These are phyloP conservation scores for Aspergillus pseudonomiae DNA, from an alignment of 2,329 filamentous ascomycete genomes.

Conservation along the genomic window DNA sequence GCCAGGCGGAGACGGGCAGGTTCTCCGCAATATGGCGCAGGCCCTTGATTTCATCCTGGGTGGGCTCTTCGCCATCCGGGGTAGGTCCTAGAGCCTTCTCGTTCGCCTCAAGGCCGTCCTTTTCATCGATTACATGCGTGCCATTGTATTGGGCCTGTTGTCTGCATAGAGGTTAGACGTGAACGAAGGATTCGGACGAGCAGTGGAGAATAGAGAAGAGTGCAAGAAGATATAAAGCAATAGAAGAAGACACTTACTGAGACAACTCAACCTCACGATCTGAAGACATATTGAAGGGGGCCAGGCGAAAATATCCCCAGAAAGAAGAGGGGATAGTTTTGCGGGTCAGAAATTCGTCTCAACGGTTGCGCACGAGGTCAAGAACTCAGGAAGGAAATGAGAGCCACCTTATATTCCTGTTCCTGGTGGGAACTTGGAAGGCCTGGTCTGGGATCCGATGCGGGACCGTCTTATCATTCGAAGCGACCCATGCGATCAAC, in stretches of 20 bases:
- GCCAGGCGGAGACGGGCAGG: conserved; percentile 58
- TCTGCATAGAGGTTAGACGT: conserved; percentile 13
- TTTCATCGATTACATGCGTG: conserved; percentile 27
- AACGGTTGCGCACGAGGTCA: conserved; percentile 16
- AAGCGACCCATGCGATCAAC: conserved; percentile 11
- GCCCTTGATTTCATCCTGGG: conserved; percentile 52
- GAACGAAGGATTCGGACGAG: neutral
- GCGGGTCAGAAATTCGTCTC: conserved; percentile 12
- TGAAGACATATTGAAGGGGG: conserved; percentile 28
- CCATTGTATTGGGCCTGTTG: conserved; percentile 22
- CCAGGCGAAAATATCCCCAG: conserved; percentile 12
- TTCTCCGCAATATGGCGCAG: conserved; percentile 59
- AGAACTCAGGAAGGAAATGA: conserved; percentile 18
- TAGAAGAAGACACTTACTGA: conserved; percentile 26
- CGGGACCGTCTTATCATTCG: conserved; percentile 47
- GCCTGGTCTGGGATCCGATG: conserved; percentile 57
- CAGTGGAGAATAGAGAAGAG: neutral
- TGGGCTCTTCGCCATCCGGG: conserved; percentile 57
- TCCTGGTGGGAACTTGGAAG: conserved; percentile 17
- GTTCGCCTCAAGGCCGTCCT: conserved; percentile 27
- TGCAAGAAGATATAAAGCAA: neutral
- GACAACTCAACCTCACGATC: conserved; percentile 32
- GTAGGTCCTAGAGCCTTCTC: conserved; percentile 38
- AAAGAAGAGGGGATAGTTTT: conserved; percentile 5
- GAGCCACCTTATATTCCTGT: conserved; percentile 29